Conservation (phyloP, 1,139 yeast genomes). For the Nakaseomyces bracarensis region DNA sequence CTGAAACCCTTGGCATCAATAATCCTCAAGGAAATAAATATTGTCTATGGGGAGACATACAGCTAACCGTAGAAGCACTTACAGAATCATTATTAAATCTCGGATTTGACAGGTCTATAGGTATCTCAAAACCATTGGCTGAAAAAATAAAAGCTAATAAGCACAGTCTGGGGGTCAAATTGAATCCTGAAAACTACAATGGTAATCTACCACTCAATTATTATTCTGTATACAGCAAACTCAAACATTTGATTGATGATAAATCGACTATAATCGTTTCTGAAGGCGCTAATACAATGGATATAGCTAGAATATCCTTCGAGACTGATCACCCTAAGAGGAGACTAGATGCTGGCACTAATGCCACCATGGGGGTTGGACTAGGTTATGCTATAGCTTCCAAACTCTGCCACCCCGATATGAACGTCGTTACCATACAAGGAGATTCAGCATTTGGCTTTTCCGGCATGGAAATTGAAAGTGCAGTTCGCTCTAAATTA, state of each 20-base stretch:
- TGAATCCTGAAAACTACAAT: slow-evolving; percentile 25
- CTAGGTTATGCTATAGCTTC: slow-evolving; percentile 59
- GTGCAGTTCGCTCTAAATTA: slow-evolving; percentile 45
- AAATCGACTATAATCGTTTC: slow-evolving; percentile 39
- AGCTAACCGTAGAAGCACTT: slow-evolving; percentile 36
- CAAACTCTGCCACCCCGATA: slow-evolving; percentile 39
- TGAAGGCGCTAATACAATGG: slow-evolving; percentile 71
- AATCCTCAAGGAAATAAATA: slow-evolving; percentile 15
- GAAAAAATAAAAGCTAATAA: slow-evolving; percentile 35
- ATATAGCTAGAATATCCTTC: slow-evolving; percentile 52
- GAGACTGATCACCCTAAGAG: slow-evolving; percentile 44
- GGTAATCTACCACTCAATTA: slow-evolving; percentile 36
- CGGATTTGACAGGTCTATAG: slow-evolving; percentile 1
- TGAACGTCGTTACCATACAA: slow-evolving; percentile 48
- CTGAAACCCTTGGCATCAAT: slow-evolving; percentile 46
- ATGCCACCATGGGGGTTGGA: slow-evolving; percentile 68
- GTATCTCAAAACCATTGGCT: slow-evolving; percentile 29
- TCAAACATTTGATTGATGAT: slow-evolving; percentile 37
- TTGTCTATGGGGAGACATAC: slow-evolving; percentile 41
- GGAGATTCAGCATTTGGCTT: slow-evolving; percentile 72
- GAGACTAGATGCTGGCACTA: slow-evolving; percentile 60
- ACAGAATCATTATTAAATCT: slow-evolving; percentile 10
- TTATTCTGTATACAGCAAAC: slow-evolving; percentile 43
- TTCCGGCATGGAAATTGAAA: slow-evolving; percentile 57
- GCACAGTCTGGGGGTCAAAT: slow-evolving; percentile 25